Conservation (phyloP, 352 stramenopile species). For the Pythium sp. region DNA sequence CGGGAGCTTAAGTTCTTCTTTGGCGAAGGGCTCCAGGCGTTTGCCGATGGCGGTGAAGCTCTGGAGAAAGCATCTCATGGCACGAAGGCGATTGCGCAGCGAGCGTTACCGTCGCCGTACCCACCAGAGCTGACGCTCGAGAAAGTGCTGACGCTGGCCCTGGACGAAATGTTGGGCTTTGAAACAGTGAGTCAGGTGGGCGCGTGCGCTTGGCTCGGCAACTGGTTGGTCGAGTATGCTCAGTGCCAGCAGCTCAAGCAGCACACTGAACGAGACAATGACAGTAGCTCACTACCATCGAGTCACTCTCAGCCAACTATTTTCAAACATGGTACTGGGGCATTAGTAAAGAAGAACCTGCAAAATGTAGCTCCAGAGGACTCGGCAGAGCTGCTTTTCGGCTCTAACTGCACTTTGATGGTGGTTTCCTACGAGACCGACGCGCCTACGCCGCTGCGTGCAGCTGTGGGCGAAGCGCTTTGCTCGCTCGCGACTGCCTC, state of each 20-base stretch:
- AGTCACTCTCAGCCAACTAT: not conserved
- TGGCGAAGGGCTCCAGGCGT: conserved; percentile 16
- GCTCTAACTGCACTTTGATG: not conserved
- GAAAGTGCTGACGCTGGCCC: conserved; percentile 33
- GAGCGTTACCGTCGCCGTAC: conserved; percentile 14
- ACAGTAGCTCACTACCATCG: no score
- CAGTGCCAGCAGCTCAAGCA: conserved; percentile 10
- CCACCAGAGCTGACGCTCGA: conserved; percentile 20
- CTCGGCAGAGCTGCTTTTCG: not conserved
- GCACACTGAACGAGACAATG: not conserved
- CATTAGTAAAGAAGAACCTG: not conserved
- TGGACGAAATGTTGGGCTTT: conserved; percentile 34
- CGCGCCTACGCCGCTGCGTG: not conserved
- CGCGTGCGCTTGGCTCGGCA: conserved; percentile 49
- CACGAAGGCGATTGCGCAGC: conserved; percentile 11
- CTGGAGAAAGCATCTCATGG: no score
- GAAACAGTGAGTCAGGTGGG: conserved; percentile 25
- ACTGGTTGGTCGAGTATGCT: conserved; percentile 37
- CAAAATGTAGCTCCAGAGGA: not conserved
- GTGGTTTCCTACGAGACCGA: not conserved
- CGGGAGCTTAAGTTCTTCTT: conserved; percentile 85
- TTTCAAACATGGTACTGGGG: not conserved
- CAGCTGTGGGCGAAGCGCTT: not conserved
- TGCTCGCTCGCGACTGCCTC: not conserved
- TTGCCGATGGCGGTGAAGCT: not conserved